Evolutionary conservation across 495 filamentous ascomycete genomes (phyloP).

Genomic region (Talaromyces stipitatus): DNA sequence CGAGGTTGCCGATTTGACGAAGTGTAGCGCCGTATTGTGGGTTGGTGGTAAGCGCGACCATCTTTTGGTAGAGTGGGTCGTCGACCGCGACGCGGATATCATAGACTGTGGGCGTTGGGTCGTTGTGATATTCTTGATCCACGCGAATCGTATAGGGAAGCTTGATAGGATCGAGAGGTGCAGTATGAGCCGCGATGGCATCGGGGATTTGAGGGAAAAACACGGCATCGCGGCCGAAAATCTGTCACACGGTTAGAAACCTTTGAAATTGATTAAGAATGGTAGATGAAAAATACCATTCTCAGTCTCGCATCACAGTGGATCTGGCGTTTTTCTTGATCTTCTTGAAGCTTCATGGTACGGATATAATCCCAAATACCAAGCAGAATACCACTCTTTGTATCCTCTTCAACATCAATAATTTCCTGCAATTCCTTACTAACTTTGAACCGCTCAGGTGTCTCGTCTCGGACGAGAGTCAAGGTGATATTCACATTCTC

Average conservation of each 20-base stretch:
- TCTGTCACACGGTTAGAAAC: conserved; percentile 34
- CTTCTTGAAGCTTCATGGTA: conserved; percentile 77
- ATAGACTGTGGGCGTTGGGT: conserved; percentile 65
- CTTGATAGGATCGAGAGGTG: conserved; percentile 71
- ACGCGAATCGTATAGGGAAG: conserved; percentile 91
- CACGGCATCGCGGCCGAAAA: conserved; percentile 70
- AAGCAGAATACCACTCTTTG: conserved; percentile 75
- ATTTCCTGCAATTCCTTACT: conserved; percentile 75
- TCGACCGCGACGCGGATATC: conserved; percentile 81
- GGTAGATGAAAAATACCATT: conserved; percentile 43
- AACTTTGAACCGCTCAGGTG: conserved; percentile 73
- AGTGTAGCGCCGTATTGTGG: conserved; percentile 49
- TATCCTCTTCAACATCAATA: conserved; percentile 79
- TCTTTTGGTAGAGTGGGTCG: conserved; percentile 66
- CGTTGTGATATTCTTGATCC: conserved; percentile 70
- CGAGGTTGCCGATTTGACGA: conserved; percentile 60
- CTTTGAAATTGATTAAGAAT: neutral
- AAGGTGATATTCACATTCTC: conserved; percentile 89
- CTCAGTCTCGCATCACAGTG: conserved; percentile 77
- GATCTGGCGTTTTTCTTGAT: conserved; percentile 86
- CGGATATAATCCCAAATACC: conserved; percentile 94
- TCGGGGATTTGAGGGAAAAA: conserved; percentile 87
- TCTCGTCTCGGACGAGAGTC: conserved; percentile 78
- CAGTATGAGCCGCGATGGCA: conserved; percentile 62
- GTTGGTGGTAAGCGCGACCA: conserved; percentile 49